Evolutionary conservation across 257 asterid species (phyloP).

Genomic region (Plantago elongata): DNA sequence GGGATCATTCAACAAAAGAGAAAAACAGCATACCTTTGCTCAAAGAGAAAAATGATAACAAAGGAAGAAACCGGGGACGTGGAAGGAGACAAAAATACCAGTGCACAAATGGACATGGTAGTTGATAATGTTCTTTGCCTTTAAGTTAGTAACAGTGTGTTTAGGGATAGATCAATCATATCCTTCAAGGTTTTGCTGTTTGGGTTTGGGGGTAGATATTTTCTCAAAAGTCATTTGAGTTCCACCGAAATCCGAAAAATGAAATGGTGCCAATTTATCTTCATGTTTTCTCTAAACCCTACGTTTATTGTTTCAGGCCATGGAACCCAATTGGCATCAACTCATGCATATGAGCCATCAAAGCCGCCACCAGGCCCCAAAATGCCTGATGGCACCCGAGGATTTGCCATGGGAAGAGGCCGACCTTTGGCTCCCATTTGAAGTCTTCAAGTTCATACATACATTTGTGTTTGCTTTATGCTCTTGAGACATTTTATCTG

Average conservation of each 20-base stretch:
- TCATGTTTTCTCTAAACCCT: background rate
- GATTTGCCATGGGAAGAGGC: constrained; percentile 86
- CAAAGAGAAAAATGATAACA: constrained; percentile 52
- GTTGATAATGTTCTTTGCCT: background rate
- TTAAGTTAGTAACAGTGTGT: too few relatives aligned
- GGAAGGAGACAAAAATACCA: constrained; percentile 74
- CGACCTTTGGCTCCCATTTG: constrained; percentile 45
- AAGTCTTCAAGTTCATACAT: constrained; percentile 17
- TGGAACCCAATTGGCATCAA: constrained; percentile 33
- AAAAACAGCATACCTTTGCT: constrained; percentile 41
- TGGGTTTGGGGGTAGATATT: too few relatives aligned
- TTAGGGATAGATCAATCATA: too few relatives aligned
- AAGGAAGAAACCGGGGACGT: constrained; percentile 56
- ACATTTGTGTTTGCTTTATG: constrained; percentile 7
- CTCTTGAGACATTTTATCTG: background rate
- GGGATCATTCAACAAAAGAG: constrained; percentile 40
- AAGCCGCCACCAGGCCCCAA: constrained; percentile 98
- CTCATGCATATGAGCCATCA: constrained; percentile 55
- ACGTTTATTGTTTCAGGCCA: constrained; percentile 38
- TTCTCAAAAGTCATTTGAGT: too few relatives aligned
- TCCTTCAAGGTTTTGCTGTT: too few relatives aligned
- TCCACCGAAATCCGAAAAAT: too few relatives aligned
- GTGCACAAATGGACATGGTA: constrained; percentile 71
- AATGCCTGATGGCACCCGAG: constrained; percentile 98
- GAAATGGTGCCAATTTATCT: background rate